Percentiles rank a stretch among this genome's conserved stretches.
Conservation (phyloP, 352 stramenopile species). For the Phytophthora litchii region DNA sequence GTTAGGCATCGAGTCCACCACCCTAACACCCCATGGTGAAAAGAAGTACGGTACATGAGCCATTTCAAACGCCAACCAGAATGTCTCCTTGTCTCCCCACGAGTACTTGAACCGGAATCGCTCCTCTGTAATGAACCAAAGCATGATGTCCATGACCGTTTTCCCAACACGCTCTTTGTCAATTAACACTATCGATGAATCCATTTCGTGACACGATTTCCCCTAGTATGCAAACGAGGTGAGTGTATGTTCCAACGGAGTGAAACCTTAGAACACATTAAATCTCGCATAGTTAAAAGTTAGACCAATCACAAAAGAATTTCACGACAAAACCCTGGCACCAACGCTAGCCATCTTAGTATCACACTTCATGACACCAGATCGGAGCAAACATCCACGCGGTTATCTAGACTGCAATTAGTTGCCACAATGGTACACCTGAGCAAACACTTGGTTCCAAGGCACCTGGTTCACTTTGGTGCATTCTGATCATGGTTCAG, state of each 20-base stretch:
- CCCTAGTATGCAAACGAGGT: conserved; percentile 45
- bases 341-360: background rate
- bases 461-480: no score
- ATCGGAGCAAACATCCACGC: no score
- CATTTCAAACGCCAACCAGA: conserved; percentile 51
- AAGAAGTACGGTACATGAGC: conserved; percentile 37
- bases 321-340: no score
- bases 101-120: conserved; percentile 43
- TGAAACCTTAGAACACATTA: conserved; percentile 19
- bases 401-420: no score
- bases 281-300: conserved; percentile 63
- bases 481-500: no score
- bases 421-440: no score
- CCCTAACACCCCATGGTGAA: conserved; percentile 45
- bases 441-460: no score
- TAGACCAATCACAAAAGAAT: no score
- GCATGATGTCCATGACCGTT: conserved; percentile 39
- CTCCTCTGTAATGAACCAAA: conserved; percentile 41
- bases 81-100: conserved; percentile 51
- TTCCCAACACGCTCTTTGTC: conserved; percentile 41
- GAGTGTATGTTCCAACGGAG: conserved; percentile 42
- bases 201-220: conserved; percentile 59
- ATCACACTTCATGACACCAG: conserved; percentile 16
- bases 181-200: conserved; percentile 70
- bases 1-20: conserved; percentile 37